Percentiles rank a stretch among this genome's conserved stretches.
Evolutionary conservation across 2,329 filamentous ascomycete genomes (phyloP).

Genomic region (Leptosphaerulina australis): DNA sequence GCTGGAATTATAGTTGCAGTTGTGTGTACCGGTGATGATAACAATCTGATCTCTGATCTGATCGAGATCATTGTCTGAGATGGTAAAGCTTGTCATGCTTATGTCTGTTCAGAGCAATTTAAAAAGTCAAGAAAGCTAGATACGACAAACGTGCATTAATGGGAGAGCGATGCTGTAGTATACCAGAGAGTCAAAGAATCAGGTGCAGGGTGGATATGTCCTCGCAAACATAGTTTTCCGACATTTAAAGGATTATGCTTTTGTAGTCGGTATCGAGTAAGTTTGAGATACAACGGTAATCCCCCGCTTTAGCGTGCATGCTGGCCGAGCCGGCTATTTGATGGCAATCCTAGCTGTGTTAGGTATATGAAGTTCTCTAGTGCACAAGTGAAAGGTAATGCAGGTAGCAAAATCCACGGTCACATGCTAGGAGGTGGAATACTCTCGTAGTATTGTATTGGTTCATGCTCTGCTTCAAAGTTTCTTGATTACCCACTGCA

Average conservation of each 20-base stretch:
- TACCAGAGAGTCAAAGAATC: too few relatives aligned
- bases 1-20: neutral
- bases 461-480: neutral
- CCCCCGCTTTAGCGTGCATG: constrained; percentile 17
- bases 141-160: too few relatives aligned
- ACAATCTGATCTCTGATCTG: constrained; percentile 58
- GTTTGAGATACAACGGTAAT: neutral
- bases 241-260: too few relatives aligned
- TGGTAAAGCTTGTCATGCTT: constrained; percentile 50
- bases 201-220: too few relatives aligned
- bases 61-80: constrained; percentile 53
- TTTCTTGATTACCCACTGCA: too few relatives aligned
- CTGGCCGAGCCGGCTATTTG: neutral
- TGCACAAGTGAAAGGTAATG: too few relatives aligned
- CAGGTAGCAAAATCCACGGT: too few relatives aligned
- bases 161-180: too few relatives aligned
- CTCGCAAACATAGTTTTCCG: too few relatives aligned
- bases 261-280: constrained; percentile 12
- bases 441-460: neutral
- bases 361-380: neutral
- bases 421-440: too few relatives aligned
- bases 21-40: constrained; percentile 57
- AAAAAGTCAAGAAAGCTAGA: neutral
- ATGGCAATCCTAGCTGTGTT: neutral
- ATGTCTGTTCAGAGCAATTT: neutral